Evolutionary conservation across 495 filamentous ascomycete species (phyloP).

Genomic region (Sporormia fimetaria): DNA sequence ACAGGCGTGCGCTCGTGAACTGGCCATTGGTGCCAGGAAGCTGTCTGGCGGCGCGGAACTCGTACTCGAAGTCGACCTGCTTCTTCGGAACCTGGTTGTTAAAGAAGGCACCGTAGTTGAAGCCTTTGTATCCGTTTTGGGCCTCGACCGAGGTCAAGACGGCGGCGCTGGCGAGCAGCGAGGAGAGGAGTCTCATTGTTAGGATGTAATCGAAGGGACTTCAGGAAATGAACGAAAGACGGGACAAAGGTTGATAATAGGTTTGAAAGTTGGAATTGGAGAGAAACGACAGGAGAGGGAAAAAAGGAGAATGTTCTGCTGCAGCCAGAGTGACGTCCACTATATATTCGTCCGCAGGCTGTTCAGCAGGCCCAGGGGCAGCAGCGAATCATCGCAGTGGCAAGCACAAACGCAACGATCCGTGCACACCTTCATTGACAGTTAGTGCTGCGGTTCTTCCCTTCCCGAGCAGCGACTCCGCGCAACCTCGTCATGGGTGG

Average conservation of each 20-base stretch:
- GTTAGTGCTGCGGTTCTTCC: no score
- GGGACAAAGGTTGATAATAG: background rate
- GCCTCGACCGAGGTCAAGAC: slow-evolving; percentile 26
- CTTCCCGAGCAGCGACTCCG: no score
- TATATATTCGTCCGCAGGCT: no score
- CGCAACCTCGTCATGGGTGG: no score
- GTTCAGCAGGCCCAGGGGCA: no score
- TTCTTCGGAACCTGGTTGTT: slow-evolving; percentile 49
- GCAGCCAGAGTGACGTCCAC: no score
- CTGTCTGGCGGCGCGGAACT: slow-evolving; percentile 59
- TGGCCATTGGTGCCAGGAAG: slow-evolving; percentile 53
- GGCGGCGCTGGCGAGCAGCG: slow-evolving; percentile 22
- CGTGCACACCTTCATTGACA: no score
- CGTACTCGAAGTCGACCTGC: slow-evolving; percentile 54
- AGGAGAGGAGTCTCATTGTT: slow-evolving; percentile 16
- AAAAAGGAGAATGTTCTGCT: no score
- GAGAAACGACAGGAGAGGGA: no score
- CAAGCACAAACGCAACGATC: no score
- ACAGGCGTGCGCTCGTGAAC: slow-evolving; percentile 62
- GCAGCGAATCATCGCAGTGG: no score
- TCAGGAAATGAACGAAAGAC: background rate
- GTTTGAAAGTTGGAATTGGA: background rate
- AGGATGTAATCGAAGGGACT: background rate
- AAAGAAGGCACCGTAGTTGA: slow-evolving; percentile 66
- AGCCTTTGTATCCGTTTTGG: slow-evolving; percentile 46